phyloP scores from a whole-genome alignment of 139 green algal species.

The Desmodesmus armatus region DNA sequence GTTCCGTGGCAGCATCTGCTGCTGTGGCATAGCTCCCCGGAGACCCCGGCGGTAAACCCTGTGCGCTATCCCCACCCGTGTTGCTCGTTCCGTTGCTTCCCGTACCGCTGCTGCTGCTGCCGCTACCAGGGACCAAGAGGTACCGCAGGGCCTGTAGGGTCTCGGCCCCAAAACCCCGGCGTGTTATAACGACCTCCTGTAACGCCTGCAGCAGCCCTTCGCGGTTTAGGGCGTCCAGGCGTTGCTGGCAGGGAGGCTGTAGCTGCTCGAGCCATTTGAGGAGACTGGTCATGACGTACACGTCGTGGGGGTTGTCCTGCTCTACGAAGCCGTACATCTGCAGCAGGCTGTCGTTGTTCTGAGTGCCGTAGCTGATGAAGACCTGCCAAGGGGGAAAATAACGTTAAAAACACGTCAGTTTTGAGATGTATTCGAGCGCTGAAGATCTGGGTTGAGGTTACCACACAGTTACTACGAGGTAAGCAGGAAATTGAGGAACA shows the following conservation, averaged over 20 bases:
- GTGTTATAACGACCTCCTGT: slow-evolving; percentile 53
- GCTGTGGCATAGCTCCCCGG: not conserved
- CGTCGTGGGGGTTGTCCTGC: slow-evolving; percentile 61
- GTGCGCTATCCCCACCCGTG: not conserved
- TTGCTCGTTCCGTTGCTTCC: not conserved
- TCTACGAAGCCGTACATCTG: slow-evolving; percentile 47
- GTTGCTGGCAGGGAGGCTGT: not conserved
- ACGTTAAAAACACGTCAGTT: too few relatives aligned
- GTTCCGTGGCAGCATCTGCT: slow-evolving; percentile 44
- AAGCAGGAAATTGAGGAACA: too few relatives aligned
- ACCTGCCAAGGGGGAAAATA: too few relatives aligned
- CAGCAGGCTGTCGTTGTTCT: slow-evolving; percentile 70
- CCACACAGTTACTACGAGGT: too few relatives aligned
- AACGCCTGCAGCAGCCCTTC: slow-evolving; percentile 48
- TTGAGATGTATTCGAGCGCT: too few relatives aligned
- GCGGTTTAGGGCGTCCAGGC: slow-evolving; percentile 47
- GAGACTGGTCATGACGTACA: slow-evolving; percentile 58
- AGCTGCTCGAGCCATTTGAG: slow-evolving; percentile 51
- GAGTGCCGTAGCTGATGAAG: slow-evolving; percentile 70
- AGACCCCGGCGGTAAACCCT: not conserved
- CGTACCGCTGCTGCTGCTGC: not conserved
- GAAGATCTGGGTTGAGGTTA: not conserved
- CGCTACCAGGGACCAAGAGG: slow-evolving; percentile 41
- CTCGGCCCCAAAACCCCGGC: slow-evolving; percentile 46
- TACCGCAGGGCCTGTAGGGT: slow-evolving; percentile 62